Evolutionary conservation across 2,329 filamentous ascomycete genomes (phyloP), one percentile per base, ranked within the genome.

Genomic region (Talaromyces marneffei): DNA sequence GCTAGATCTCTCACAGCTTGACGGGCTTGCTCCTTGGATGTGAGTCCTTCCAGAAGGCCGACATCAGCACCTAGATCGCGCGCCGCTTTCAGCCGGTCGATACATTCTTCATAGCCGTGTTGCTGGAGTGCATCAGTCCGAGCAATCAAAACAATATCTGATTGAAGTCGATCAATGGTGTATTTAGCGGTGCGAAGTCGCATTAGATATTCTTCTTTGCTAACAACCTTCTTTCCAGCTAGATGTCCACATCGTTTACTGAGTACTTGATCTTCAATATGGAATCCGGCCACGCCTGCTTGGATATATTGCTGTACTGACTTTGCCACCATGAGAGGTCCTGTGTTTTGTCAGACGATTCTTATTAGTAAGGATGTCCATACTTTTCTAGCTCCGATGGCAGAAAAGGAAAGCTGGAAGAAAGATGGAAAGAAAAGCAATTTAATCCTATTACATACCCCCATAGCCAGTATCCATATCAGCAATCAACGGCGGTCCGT

Each of bases 191-290:
- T 74, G 14, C 74, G 71, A 42, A 78, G 74, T 4, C 75, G 71
- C 8, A 68, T 71, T 37, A 69, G 67, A 60, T 72, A 77, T 1
- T 71, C 72, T 2, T 69, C 67, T 0, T 60, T 64, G 53, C 73
- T 72, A 23, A 77, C 75, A 6, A 78, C 70, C 35, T 73, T 68
- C 63, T 78, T 78, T 31, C 75, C 75, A 2, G 67, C 70, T 0
- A 78, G 70, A 59, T 78, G 75, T 1, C 76, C 75, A 61, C 76
- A 78, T 16, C 75, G 71, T 61, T 78, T 78, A 14, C 72, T 75
- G 63, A 75, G 74, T 5, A 84, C 77, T 68, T 85, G 81, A 69
- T 85, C 83, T 70, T 85, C 83, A 65, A 85, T 78, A 68, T 85
- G 83, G 48, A 85, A 75, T 8, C 76, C 83, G 1, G 83, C 83